Evolutionary conservation across 495 filamentous ascomycete genomes (phyloP), one percentile per base, ranked within the genome.

Genomic region (Penicillium atrosanguineum): DNA sequence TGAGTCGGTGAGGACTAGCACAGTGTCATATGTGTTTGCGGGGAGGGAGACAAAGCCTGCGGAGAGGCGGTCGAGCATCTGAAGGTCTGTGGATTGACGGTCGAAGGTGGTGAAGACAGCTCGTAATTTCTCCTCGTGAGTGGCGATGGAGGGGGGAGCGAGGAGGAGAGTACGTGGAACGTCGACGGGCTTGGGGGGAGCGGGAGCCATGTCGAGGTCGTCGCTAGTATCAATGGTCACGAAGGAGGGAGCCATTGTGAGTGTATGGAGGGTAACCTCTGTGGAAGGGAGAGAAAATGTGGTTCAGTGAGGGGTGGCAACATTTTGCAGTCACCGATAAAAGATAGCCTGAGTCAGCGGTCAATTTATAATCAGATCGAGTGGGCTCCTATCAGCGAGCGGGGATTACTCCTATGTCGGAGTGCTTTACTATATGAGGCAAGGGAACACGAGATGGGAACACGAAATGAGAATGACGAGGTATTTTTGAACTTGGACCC

Each of bases 11-110:
- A 97, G 83, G n/a, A 98, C 77, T 14, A 97, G 80, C 9, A 97
- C 79, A 43, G 88, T 72, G 62, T 95, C 88, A 77, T 97, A 97
- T 47, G 87, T 90, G 23, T 80, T 66, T 12, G 79, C 51, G 2
- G 94, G 89, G 5, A 99, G 85, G 4, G 83, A 69, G 46, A 94
- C 89, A 38, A 97, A 80, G 46, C 90, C 90, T 37, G 88, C 80
- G 0, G 90, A 84, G 16, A 99, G 81, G 28, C 94, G 90, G 73
- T 99, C 94, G 49, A 99, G 89, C 94, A 99, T 99, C 67, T 97
- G 95, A 37, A 99, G 79, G 66, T 99, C 94, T 44, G 90, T 91
- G 31, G 78, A 72, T 50, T 75, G 69, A 61, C 89, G 87, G 65
- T 90, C 83, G 71, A 89, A 82, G 36, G 83, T 75, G 21, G 76